Evolutionary conservation across 1,284 basidiomycete genomes (phyloP).

Genomic region (Hypsizygus ulmarius): DNA sequence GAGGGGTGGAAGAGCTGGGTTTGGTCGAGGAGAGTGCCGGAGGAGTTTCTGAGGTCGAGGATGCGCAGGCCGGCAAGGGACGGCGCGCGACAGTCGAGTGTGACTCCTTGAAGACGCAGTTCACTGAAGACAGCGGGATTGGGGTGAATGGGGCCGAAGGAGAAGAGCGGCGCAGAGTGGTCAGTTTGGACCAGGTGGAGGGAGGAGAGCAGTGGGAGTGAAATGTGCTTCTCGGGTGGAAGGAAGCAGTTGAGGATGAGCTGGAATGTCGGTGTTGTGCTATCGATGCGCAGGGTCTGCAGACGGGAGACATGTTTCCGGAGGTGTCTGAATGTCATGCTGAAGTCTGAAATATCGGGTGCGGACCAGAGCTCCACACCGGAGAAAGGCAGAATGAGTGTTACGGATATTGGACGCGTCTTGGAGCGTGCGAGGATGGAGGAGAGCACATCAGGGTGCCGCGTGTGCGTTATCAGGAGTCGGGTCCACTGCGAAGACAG

Average conservation of each 20-base stretch:
- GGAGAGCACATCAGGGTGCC: neutral
- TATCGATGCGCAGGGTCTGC: neutral
- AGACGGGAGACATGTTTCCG: neutral
- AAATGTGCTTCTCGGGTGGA: too few species aligned
- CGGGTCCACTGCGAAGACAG: neutral
- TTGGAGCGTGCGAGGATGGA: neutral
- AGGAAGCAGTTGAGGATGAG: neutral
- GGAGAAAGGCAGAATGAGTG: neutral
- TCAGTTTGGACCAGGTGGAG: neutral
- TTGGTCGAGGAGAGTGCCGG: constrained; percentile 11
- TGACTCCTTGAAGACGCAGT: neutral
- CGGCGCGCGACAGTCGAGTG: neutral
- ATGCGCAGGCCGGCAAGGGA: neutral
- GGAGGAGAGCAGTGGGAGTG: neutral
- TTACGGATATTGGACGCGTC: neutral
- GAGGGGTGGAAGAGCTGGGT: constrained; percentile 6
- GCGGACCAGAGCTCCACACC: neutral
- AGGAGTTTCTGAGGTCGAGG: constrained; percentile 6
- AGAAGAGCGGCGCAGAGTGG: neutral
- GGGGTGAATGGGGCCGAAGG: neutral
- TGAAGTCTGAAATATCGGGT: neutral
- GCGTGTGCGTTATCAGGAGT: neutral
- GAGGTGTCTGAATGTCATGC: neutral
- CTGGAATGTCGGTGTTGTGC: neutral
- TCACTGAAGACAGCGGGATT: neutral